These are phyloP conservation scores for Artomyces pyxidatus DNA, from an alignment of 768 basidiomycete genomes.

Conservation along the genomic window DNA sequence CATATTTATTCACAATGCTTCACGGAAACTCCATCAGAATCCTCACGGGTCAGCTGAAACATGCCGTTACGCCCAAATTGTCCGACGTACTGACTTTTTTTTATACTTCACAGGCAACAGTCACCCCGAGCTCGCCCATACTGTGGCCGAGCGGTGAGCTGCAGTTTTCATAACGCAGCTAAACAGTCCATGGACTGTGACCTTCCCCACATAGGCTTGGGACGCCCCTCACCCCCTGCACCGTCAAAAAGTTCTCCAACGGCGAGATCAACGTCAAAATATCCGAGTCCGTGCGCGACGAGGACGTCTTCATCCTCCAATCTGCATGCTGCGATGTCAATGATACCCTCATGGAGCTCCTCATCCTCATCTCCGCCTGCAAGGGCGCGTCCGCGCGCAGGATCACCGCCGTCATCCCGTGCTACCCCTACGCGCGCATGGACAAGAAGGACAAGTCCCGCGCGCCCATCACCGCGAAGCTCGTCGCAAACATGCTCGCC, in stretches of 20 bases:
- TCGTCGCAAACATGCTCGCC: constrained; percentile 96
- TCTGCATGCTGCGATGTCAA: constrained; percentile 85
- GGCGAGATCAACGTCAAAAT: constrained; percentile 96
- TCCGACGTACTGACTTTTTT: constrained; percentile 12
- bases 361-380: constrained; percentile 97
- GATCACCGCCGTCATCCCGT: constrained; percentile 96
- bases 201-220: constrained; percentile 61
- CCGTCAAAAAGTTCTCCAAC: constrained; percentile 86
- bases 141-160: constrained; percentile 95
- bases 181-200: constrained; percentile 42
- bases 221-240: constrained; percentile 77
- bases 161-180: constrained; percentile 27
- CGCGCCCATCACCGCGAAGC: constrained; percentile 95
- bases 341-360: constrained; percentile 96
- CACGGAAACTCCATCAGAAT: constrained; percentile 77
- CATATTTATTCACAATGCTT: constrained; percentile 41
- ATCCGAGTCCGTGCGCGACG: constrained; percentile 90
- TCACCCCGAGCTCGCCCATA: constrained; percentile 94
- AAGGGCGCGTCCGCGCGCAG: constrained; percentile 92
- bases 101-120: constrained; percentile 68
- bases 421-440: constrained; percentile 94
- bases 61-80: neutral
- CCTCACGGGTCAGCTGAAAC: constrained; percentile 51
- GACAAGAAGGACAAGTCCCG: constrained; percentile 97
- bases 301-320: constrained; percentile 98